Base-by-base conservation (phyloP, 169 alveolate species). In the Eimeria tenella region DNA sequence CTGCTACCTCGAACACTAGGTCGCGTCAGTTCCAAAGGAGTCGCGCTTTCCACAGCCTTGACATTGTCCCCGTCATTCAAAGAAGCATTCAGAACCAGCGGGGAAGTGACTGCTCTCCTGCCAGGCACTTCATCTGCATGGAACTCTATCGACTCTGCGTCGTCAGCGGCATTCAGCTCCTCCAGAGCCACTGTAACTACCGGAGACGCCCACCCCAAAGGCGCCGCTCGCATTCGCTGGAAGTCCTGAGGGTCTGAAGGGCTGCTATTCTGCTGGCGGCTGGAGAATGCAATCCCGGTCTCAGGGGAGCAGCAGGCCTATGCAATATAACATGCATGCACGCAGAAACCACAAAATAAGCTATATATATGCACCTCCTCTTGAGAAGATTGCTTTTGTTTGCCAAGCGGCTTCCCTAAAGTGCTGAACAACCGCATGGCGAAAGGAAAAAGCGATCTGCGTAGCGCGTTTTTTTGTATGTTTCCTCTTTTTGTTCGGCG, bases 291-390 rank as follows among this genome's bases (percentile, higher is more conserved):
- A 23, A 83, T 62, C 5, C 90, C 90, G 6, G 90, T 83, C 23
- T 83, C 73, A 21, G 90, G 63, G 52, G 90, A 83, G 49, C 90
- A 83, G 50, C 90, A 83, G 58, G 90, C 90, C 90, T 83, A 58
- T 58, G 19, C 25, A n/a, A 60, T 60, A 9, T 5, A 60, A 60
- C n/a, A 60, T 31, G 42, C 42, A 31, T 31, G 42, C 42, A 31
- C 2, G 42, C 42, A 31, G 42, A 31, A 2, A 2, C 42, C 42
- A 31, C 42, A 31, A 31, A 31, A 31, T 31, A 2, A 0, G 42
- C 42, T 31, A 31, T 31, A 31, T 31, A 31, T 31, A 31, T 31
- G 42, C 42, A 2, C 42, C 42, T 31, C 42, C 42, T 31, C 2
- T 31, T 31, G 42, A 31, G 42, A 0, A 31, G 42, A 31, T 31